Conservation (phyloP, 345 rosid species). For the Eucalyptus tenuipes region DNA sequence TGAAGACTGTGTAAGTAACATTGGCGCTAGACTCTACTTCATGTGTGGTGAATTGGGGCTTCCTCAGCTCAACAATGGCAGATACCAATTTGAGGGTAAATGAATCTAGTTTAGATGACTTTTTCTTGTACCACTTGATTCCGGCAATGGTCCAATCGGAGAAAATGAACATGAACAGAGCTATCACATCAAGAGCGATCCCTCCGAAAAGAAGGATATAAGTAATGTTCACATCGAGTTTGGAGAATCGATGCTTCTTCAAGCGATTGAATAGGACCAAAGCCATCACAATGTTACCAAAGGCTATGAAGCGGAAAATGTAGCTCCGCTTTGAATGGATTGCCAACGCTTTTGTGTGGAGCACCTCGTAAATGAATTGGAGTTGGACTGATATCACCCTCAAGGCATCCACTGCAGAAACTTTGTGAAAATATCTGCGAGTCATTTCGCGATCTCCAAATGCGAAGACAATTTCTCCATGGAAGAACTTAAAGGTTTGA, state of each 20-base stretch:
- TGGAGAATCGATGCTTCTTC: neutral
- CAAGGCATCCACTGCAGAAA: neutral
- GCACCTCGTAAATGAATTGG: neutral
- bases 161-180: neutral
- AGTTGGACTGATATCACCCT: accelerated
- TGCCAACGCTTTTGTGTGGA: accelerated
- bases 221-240: neutral
- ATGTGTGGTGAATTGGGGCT: neutral
- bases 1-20: neutral
- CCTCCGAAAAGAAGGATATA: neutral
- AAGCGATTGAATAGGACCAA: neutral
- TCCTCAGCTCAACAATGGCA: accelerated
- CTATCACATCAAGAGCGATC: accelerated
- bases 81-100: neutral
- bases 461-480: accelerated
- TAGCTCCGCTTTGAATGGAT: neutral
- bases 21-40: accelerated
- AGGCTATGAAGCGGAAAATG: neutral
- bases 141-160: accelerated
- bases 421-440: neutral
- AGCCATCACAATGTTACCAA: no score
- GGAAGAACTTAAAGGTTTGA: neutral
- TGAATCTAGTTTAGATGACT: no score
- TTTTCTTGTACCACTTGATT: no score
- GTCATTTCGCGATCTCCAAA: accelerated